phyloP scores from a whole-genome alignment of 2,329 filamentous ascomycete species.

The Neoascochyta sp. region DNA sequence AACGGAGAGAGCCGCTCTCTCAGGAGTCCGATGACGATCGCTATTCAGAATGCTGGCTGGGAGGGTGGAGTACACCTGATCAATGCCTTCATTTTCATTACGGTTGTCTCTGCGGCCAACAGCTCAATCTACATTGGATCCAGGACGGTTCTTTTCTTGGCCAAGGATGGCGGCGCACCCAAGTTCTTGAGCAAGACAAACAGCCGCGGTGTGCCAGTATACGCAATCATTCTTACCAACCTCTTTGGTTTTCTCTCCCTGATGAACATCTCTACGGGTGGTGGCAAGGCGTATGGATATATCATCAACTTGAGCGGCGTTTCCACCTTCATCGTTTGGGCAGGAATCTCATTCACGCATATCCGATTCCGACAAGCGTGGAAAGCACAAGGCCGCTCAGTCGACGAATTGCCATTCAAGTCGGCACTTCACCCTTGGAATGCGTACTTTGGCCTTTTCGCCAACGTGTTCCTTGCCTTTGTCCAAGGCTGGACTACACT shows the following conservation, averaged over 20 bases:
- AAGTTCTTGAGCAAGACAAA: slow-evolving; percentile 66
- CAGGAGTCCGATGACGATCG: slow-evolving; percentile 49
- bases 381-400: slow-evolving; percentile 37
- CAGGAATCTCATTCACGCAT: slow-evolving; percentile 65
- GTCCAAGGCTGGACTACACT: slow-evolving; percentile 54
- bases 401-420: slow-evolving; percentile 47
- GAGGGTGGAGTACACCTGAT: slow-evolving; percentile 69
- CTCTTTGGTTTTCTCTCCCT: slow-evolving; percentile 67
- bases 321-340: slow-evolving; percentile 70
- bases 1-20: slow-evolving; percentile 61
- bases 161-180: slow-evolving; percentile 68
- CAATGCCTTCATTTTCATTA: slow-evolving; percentile 62
- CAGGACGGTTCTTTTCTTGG: slow-evolving; percentile 72
- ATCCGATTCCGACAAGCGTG: slow-evolving; percentile 67
- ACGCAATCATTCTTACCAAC: slow-evolving; percentile 65
- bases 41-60: slow-evolving; percentile 69
- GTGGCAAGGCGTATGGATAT: slow-evolving; percentile 62
- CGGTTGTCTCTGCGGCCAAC: slow-evolving; percentile 59
- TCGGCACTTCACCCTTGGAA: slow-evolving; percentile 50
- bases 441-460: slow-evolving; percentile 47
- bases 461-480: slow-evolving; percentile 52
- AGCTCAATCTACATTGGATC: slow-evolving; percentile 74
- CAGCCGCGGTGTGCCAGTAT: slow-evolving; percentile 57
- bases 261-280: slow-evolving; percentile 68
- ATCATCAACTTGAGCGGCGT: slow-evolving; percentile 69